Conservation (phyloP, 805 yeast genomes). For the Wickerhamiella dianesei region DNA sequence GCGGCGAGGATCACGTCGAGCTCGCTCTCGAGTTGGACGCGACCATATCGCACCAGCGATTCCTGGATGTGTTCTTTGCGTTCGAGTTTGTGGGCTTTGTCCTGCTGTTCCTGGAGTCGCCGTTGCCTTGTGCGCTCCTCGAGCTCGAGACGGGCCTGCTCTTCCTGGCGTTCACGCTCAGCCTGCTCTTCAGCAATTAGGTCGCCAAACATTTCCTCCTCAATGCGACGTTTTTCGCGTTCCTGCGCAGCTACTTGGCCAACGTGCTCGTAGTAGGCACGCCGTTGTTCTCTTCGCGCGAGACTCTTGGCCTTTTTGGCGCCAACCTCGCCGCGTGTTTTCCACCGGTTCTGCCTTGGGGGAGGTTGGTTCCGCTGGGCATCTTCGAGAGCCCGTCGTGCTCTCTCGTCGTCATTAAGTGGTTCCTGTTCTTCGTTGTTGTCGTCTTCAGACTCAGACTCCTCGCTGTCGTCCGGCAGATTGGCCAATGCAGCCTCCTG, state of each 20-base stretch:
- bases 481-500: background rate
- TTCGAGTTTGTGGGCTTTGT: conserved; percentile 7
- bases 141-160: conserved; percentile 13
- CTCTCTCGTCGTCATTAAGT: conserved; percentile 12
- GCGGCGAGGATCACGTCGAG: conserved; percentile 14
- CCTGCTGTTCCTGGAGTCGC: conserved; percentile 16
- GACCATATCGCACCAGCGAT: conserved; percentile 12
- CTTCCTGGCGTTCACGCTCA: conserved; percentile 16
- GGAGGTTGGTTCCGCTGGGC: conserved; percentile 11
- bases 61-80: conserved; percentile 11
- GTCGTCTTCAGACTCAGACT: background rate
- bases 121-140: conserved; percentile 15
- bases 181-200: conserved; percentile 22
- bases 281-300: conserved; percentile 23
- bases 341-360: conserved; percentile 16
- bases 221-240: conserved; percentile 15
- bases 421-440: background rate
- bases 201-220: conserved; percentile 23
- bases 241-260: conserved; percentile 22
- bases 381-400: conserved; percentile 15
- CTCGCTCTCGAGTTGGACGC: conserved; percentile 11
- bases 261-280: conserved; percentile 24
- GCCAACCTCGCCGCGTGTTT: conserved; percentile 21
- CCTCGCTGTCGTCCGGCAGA: background rate
- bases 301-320: conserved; percentile 25